Percentiles rank a stretch among this genome's conserved stretches.
These are phyloP conservation scores for Perkinsus olseni DNA, from an alignment of 169 alveolate species.

Conservation along the genomic window DNA sequence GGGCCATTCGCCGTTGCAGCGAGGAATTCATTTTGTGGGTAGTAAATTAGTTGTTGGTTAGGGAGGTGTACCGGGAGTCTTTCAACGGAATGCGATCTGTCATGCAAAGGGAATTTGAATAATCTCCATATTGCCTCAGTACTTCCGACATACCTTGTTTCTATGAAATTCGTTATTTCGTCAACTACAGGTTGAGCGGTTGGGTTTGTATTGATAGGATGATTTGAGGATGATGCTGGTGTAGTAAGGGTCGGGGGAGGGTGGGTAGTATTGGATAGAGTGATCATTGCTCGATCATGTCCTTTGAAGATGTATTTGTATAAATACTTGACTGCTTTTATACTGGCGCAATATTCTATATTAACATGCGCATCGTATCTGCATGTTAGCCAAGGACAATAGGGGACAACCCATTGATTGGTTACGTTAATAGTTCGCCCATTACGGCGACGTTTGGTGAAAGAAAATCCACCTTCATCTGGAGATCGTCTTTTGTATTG, in stretches of 20 bases:
- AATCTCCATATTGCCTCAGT: not conserved
- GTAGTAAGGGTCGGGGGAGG: not conserved
- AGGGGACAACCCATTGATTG: conserved; percentile 7
- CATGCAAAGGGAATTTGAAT: not conserved
- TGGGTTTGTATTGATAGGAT: not conserved
- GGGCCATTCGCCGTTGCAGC: not conserved
- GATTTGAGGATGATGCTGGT: not conserved
- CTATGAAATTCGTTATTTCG: not conserved
- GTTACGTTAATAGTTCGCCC: not conserved
- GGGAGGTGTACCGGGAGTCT: not conserved
- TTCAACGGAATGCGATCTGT: not conserved
- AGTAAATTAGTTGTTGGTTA: not conserved
- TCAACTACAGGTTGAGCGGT: not conserved
- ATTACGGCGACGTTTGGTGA: not conserved
- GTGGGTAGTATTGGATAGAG: not conserved
- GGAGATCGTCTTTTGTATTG: not conserved
- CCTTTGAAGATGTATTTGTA: not conserved
- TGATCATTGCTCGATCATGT: not conserved
- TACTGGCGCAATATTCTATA: not conserved
- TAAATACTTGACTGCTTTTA: not conserved
- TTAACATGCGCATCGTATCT: not conserved
- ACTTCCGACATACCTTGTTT: not conserved
- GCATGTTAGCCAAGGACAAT: not conserved
- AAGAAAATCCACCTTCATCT: not conserved
- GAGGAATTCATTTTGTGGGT: not conserved